A percentile compares a stretch with the other conserved stretches of the same genome.
Evolutionary conservation across 345 rosid species (phyloP).

Genomic region (Jatropha curcas): DNA sequence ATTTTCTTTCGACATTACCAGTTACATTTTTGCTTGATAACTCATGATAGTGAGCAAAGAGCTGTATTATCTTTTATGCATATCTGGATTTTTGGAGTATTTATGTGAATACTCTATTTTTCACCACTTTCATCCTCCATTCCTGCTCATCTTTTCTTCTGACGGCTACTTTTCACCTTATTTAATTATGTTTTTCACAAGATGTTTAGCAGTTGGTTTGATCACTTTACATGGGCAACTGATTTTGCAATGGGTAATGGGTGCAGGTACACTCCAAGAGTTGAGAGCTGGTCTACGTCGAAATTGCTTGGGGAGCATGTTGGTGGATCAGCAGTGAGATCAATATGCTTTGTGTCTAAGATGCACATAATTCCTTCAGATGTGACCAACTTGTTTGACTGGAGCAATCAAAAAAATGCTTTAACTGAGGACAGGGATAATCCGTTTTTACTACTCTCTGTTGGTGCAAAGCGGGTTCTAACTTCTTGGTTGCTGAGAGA

Average conservation of each 20-base stretch:
- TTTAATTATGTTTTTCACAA: background rate
- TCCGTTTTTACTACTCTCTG: constrained; percentile 74
- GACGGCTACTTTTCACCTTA: background rate
- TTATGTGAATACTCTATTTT: background rate
- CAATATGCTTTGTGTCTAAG: constrained; percentile 69
- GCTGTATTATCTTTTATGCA: background rate
- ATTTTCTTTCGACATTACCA: constrained; percentile 1
- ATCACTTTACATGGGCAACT: constrained; percentile 2
- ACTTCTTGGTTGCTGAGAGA: constrained; percentile 82
- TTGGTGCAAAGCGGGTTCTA: constrained; percentile 88
- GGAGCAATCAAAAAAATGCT: constrained; percentile 23
- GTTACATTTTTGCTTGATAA: background rate
- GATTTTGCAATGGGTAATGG: constrained; percentile 23
- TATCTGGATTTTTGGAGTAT: too few species aligned
- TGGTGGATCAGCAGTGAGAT: constrained; percentile 96
- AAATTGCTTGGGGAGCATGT: constrained; percentile 94
- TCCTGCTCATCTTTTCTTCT: background rate
- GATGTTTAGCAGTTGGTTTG: background rate
- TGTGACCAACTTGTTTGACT: constrained; percentile 23
- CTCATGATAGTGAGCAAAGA: background rate
- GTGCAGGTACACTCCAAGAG: constrained; percentile 58
- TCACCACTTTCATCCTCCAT: background rate
- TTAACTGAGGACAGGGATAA: constrained; percentile 34
- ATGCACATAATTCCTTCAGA: constrained; percentile 45
- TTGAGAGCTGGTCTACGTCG: constrained; percentile 67